Evolutionary conservation across 2,329 filamentous ascomycete species (phyloP).

Genomic region (Penicillium sp.): DNA sequence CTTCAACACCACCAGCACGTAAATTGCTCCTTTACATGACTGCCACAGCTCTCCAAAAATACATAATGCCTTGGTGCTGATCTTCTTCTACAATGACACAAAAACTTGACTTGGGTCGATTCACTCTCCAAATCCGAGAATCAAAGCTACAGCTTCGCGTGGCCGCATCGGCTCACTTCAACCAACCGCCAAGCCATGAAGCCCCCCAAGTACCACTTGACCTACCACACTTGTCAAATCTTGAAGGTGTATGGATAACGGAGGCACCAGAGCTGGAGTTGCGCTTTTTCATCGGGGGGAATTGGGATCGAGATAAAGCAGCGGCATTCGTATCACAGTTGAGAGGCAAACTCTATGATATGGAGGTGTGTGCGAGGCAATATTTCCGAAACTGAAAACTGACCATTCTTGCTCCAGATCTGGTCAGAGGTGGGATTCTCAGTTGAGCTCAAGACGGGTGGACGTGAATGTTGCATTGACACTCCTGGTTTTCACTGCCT

Average conservation of each 20-base stretch:
- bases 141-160: conserved; percentile 7
- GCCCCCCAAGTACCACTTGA: not conserved
- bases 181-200: not conserved
- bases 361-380: conserved; percentile 18
- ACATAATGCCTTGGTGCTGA: not conserved
- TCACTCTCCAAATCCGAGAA: not conserved
- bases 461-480: not conserved
- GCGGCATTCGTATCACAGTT: conserved; percentile 16
- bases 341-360: conserved; percentile 23
- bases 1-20: not conserved
- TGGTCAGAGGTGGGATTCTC: conserved; percentile 34
- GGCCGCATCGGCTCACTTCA: not conserved
- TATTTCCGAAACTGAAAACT: not conserved
- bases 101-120: conserved; percentile 5
- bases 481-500: conserved; percentile 13
- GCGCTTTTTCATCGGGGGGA: conserved; percentile 22
- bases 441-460: conserved; percentile 21
- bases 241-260: conserved; percentile 27
- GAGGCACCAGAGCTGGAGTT: conserved; percentile 30
- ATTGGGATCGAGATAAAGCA: not conserved
- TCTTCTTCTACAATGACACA: conserved; percentile 21
- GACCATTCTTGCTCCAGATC: conserved; percentile 19
- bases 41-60: not conserved
- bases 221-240: not conserved
- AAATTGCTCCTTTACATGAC: not conserved